A percentile compares a stretch with the other conserved stretches of the same genome.
Evolutionary conservation across 768 basidiomycete genomes (phyloP).

Genomic region (Austroboletus eburneus): DNA sequence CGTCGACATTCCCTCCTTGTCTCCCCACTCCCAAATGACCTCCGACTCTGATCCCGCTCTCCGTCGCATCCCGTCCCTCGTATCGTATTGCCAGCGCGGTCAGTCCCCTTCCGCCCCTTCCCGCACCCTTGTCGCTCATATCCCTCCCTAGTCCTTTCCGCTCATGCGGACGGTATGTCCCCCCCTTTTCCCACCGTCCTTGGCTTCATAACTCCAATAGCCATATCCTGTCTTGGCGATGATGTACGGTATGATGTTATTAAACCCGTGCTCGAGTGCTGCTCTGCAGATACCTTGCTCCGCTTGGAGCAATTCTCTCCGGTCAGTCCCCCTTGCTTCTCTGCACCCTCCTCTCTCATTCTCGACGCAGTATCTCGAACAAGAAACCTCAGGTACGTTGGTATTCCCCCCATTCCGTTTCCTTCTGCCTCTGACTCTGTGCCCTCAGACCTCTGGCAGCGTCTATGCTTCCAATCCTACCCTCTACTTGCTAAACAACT

Average conservation of each 20-base stretch:
- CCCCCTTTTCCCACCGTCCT: not conserved
- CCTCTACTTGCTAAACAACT: conserved; percentile 50
- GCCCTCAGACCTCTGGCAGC: conserved; percentile 61
- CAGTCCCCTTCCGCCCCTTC: conserved; percentile 20
- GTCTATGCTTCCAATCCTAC: conserved; percentile 58
- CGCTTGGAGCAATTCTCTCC: conserved; percentile 68
- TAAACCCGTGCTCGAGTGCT: conserved; percentile 70
- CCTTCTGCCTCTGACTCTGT: conserved; percentile 4
- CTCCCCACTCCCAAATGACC: conserved; percentile 23
- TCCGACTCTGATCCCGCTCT: conserved; percentile 31
- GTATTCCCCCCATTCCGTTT: not conserved
- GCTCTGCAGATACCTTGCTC: conserved; percentile 64
- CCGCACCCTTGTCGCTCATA: conserved; percentile 8
- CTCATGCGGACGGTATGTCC: conserved; percentile 58
- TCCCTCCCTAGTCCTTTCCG: conserved; percentile 45
- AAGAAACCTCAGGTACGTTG: conserved; percentile 51
- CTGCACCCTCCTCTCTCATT: conserved; percentile 12
- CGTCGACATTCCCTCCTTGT: not conserved
- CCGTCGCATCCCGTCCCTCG: conserved; percentile 57
- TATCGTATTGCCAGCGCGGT: conserved; percentile 73
- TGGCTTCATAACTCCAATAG: conserved; percentile 33
- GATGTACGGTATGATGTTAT: conserved; percentile 58
- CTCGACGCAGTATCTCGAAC: conserved; percentile 44
- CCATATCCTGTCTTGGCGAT: conserved; percentile 60
- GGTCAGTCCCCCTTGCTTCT: conserved; percentile 39